Evolutionary conservation across 208 protist species (phyloP).

Genomic region (Crithidia bombi): DNA sequence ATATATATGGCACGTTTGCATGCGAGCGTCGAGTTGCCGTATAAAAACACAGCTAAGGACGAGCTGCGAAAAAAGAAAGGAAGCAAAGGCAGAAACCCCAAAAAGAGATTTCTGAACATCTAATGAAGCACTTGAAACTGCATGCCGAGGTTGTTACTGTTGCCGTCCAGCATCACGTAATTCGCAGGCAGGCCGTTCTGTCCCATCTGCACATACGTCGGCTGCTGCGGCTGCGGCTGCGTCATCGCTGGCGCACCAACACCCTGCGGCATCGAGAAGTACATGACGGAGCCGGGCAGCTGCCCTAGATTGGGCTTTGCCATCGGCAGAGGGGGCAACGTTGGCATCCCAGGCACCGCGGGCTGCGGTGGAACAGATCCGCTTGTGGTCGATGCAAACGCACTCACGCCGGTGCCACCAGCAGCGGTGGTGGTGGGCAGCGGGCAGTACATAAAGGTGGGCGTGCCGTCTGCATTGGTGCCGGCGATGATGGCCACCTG

Average conservation of each 20-base stretch:
- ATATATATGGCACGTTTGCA: no score
- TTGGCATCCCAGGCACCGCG: not conserved
- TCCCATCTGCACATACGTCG: not conserved
- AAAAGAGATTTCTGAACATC: not conserved
- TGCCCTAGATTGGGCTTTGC: not conserved
- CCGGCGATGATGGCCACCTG: conserved; percentile 4
- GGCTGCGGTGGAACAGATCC: not conserved
- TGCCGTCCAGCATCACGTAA: conserved; percentile 14
- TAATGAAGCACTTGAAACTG: conserved; percentile 25
- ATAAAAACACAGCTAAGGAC: no score
- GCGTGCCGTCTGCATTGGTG: conserved; percentile 10
- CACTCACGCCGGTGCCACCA: not conserved
- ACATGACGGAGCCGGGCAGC: conserved; percentile 10
- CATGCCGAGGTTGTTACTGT: conserved; percentile 13
- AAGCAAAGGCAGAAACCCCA: not conserved
- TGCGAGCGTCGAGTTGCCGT: not conserved
- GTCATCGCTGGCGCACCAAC: not conserved
- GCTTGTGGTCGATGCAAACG: not conserved
- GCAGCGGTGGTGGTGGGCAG: conserved; percentile 13
- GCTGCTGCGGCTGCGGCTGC: conserved; percentile 2
- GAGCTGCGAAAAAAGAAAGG: no score
- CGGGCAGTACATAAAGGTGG: conserved; percentile 27
- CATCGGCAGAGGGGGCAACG: not conserved
- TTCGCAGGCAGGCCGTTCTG: not conserved
- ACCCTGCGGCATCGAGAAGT: conserved; percentile 4